Base-by-base conservation (phyloP, 139 green algal genomes). In the Picochlorum sp. region DNA sequence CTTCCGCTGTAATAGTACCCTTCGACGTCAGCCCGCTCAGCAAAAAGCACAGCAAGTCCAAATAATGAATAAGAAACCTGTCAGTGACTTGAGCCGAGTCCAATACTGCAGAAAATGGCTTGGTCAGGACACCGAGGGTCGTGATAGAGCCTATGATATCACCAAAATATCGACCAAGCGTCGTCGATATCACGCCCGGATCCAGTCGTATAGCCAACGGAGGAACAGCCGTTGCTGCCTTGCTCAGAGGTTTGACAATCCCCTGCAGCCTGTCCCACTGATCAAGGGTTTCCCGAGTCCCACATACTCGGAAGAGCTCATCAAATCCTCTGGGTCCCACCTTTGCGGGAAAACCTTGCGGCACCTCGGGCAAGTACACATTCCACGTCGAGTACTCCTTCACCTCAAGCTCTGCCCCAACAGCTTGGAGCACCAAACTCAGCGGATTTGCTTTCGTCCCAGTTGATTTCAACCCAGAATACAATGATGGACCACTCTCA, bases 1-100 rank as follows among this genome's bases (percentile, higher is more conserved):
- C 76, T 67, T 98, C 94, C 2, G 94, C 92, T 2, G 87, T 88
- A 37, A 98, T 90, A 18, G 94, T 98, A 30, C 85, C 92, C 28
- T 91, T 78, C 13, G 92, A 87, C 13, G 89, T 87, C 60, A 95
- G 73, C 2, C 94, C 94, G 10, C 70, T 89, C 14, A 99, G 78
- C 63, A 99, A 71, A 81, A 98, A 99, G 76, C 75, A 94, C 24
- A 97, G 82, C 65, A 99, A 82, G 75, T 98, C 85, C 56, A 98
- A 70, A 82, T 87, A 98, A 80, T 95, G 93, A 26, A 69, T 66
- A 44, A 97, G 84, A 72, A 98, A 98, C 18, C 75, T 74, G 69
- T 97, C 84, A 13, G 49, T 80, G 9, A 95, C 74, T 1, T 64
- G 47, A 2, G 64, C 59, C 1, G 49, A 69, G 3, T 89, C 65